phyloP scores from a whole-genome alignment of 192 early-diverging fungal species.

The Linnemannia zychae region DNA sequence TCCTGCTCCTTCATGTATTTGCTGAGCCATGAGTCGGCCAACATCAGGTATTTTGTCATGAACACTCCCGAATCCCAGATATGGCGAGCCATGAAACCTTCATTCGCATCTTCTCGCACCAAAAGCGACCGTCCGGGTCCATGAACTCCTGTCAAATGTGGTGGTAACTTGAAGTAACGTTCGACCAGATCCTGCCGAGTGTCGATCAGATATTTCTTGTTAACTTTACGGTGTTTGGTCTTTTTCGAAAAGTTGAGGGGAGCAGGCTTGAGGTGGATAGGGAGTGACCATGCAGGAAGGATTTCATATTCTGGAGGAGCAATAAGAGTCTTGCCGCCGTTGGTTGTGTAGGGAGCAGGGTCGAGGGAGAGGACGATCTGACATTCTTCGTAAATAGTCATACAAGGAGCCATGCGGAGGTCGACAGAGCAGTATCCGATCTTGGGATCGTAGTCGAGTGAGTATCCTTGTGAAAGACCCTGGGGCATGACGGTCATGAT shows the following conservation, averaged over 20 bases:
- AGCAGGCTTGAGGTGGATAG: slow-evolving; percentile 42
- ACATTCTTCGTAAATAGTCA: slow-evolving; percentile 48
- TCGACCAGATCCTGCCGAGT: slow-evolving; percentile 53
- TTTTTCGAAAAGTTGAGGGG: slow-evolving; percentile 49
- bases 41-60: slow-evolving; percentile 53
- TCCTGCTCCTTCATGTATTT: slow-evolving; percentile 41
- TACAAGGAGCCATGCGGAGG: slow-evolving; percentile 51
- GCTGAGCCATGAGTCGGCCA: slow-evolving; percentile 45
- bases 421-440: slow-evolving; percentile 52
- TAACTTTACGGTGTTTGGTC: slow-evolving; percentile 53
- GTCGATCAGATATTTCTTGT: slow-evolving; percentile 50
- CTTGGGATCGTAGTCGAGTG: slow-evolving; percentile 53
- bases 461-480: slow-evolving; percentile 46
- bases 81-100: slow-evolving; percentile 55
- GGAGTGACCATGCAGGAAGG: slow-evolving; percentile 49
- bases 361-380: slow-evolving; percentile 48
- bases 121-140: slow-evolving; percentile 36
- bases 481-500: slow-evolving; percentile 56
- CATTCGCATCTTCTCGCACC: slow-evolving; percentile 48
- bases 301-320: slow-evolving; percentile 53
- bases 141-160: slow-evolving; percentile 32
- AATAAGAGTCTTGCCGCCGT: slow-evolving; percentile 23
- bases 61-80: slow-evolving; percentile 57
- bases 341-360: slow-evolving; percentile 31
- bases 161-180: slow-evolving; percentile 44